Evolutionary conservation across 148 eudicot species (phyloP).

Genomic region (Bassia scoparia): DNA sequence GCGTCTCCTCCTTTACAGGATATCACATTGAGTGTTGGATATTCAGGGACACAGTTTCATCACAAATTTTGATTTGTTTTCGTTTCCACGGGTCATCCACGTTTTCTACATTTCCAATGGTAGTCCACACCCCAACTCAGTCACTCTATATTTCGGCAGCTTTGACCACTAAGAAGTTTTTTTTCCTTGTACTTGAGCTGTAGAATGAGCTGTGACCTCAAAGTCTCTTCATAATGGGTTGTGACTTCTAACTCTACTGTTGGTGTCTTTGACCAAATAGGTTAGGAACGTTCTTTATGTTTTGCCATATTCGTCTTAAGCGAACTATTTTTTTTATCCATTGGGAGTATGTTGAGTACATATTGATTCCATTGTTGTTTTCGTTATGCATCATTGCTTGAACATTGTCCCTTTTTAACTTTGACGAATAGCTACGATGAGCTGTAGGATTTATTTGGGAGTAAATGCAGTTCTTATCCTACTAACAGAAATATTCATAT

Average conservation of each 20-base stretch:
- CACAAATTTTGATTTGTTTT: constrained; percentile 19
- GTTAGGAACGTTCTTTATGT: constrained; percentile 24
- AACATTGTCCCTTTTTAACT: constrained; percentile 4
- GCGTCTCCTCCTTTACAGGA: constrained; percentile 50
- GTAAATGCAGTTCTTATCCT: constrained; percentile 22
- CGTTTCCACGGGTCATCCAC: too few relatives aligned
- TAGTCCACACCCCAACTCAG: too few relatives aligned
- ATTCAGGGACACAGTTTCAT: constrained; percentile 46
- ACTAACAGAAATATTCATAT: constrained; percentile 26
- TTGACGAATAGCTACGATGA: constrained; percentile 57
- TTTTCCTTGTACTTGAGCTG: constrained; percentile 32
- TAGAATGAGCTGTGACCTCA: constrained; percentile 82
- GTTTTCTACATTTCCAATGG: too few relatives aligned
- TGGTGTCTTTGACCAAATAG: constrained; percentile 70
- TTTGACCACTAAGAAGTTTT: background rate
- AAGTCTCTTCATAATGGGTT: constrained; percentile 80
- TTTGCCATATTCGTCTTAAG: background rate
- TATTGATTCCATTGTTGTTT: background rate
- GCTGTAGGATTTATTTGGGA: constrained; percentile 38
- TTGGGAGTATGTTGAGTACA: background rate
- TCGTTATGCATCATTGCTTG: background rate
- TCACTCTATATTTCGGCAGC: background rate
- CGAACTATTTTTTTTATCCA: background rate
- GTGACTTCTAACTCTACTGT: constrained; percentile 51
- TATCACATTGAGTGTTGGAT: constrained; percentile 44